phyloP scores from a whole-genome alignment of 257 asterid genomes.

The Haberlea rhodopensis region DNA sequence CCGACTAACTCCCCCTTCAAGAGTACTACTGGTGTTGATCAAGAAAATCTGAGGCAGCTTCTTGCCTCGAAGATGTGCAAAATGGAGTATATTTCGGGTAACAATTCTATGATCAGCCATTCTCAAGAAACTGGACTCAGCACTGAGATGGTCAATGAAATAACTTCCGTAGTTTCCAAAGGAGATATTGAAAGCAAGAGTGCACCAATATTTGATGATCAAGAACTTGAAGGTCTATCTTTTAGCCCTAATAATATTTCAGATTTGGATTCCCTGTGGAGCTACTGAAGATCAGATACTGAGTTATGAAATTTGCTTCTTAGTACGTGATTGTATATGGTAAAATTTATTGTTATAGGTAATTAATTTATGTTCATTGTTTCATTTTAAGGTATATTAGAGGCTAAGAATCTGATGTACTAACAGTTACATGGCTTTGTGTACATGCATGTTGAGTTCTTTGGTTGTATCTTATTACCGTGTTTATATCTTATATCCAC shows the following conservation, averaged over 20 bases:
- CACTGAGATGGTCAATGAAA: slow-evolving; percentile 41
- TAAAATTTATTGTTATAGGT: not conserved
- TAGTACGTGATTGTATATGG: not conserved
- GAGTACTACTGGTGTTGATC: slow-evolving; percentile 19
- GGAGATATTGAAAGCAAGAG: slow-evolving; percentile 31
- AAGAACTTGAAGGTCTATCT: slow-evolving; percentile 35
- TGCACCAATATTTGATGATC: slow-evolving; percentile 28
- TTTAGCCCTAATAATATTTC: slow-evolving; percentile 40
- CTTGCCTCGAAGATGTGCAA: slow-evolving; percentile 28
- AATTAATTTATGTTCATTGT: not conserved
- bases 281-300: slow-evolving; percentile 23
- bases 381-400: not conserved
- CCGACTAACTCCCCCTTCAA: slow-evolving; percentile 17
- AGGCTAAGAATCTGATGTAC: not conserved
- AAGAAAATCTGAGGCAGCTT: slow-evolving; percentile 18
- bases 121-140: slow-evolving; percentile 43
- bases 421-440: not conserved
- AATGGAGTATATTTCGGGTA: slow-evolving; percentile 43
- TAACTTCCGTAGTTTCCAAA: slow-evolving; percentile 32
- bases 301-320: not conserved
- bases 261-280: slow-evolving; percentile 43
- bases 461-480: not conserved
- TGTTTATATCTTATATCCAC: not conserved
- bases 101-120: slow-evolving; percentile 47
- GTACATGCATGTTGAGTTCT: not conserved